Conservation (phyloP, 805 yeast species). For the Candida berthetii region DNA sequence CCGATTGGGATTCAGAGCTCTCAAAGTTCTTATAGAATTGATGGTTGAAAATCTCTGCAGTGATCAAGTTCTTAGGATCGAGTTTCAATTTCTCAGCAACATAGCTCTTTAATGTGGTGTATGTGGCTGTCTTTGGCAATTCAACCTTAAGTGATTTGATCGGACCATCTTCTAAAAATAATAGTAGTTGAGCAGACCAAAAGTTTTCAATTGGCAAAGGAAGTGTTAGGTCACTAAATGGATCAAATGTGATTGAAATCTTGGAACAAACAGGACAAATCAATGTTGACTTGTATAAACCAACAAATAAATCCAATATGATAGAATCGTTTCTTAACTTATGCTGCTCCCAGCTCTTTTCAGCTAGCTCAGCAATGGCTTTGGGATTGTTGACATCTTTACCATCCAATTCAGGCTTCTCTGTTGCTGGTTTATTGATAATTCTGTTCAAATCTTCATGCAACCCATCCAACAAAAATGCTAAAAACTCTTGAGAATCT, state of each 20-base stretch:
- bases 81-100: constrained; percentile 42
- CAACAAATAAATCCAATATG: constrained; percentile 81
- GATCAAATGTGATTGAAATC: constrained; percentile 87
- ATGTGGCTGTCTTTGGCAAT: constrained; percentile 57
- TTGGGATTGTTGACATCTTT: constrained; percentile 47
- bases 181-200: constrained; percentile 62
- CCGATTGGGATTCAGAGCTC: constrained; percentile 41
- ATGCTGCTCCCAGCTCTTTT: constrained; percentile 76
- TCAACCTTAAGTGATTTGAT: constrained; percentile 63
- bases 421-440: constrained; percentile 75
- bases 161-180: constrained; percentile 52
- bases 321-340: constrained; percentile 78
- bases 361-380: constrained; percentile 59
- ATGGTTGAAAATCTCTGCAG: constrained; percentile 58
- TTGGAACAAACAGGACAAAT: constrained; percentile 81
- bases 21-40: constrained; percentile 70
- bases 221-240: constrained; percentile 82
- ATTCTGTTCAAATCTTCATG: constrained; percentile 92
- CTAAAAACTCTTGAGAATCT: constrained; percentile 89
- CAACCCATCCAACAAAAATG: constrained; percentile 79
- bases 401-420: constrained; percentile 75
- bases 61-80: constrained; percentile 33
- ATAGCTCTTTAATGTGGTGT: constrained; percentile 55
- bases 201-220: constrained; percentile 75
- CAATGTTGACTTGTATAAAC: constrained; percentile 84